These are phyloP conservation scores for Penicillium sp. DNA, from an alignment of 2,329 filamentous ascomycete genomes.

Conservation along the genomic window DNA sequence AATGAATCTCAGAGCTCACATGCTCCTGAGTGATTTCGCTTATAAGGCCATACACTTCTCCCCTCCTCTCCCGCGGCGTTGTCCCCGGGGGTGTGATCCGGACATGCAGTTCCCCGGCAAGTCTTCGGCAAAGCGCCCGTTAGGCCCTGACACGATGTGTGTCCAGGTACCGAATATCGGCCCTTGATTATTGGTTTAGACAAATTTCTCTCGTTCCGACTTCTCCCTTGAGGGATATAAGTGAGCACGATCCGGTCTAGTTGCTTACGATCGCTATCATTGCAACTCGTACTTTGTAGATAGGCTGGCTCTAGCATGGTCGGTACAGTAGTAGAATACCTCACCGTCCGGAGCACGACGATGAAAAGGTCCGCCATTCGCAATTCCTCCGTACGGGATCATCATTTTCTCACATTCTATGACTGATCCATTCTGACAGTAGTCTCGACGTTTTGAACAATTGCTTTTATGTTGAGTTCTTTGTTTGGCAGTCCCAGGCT, in stretches of 20 bases:
- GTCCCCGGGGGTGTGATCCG: not conserved
- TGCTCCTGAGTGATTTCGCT: too few relatives aligned
- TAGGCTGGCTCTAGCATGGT: not conserved
- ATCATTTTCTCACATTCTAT: too few relatives aligned
- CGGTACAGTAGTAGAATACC: not conserved
- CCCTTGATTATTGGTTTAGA: not conserved
- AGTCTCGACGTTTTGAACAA: too few relatives aligned
- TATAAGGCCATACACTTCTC: not conserved
- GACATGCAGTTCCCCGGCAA: not conserved
- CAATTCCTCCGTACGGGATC: not conserved
- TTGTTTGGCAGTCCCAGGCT: too few relatives aligned
- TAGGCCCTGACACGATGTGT: not conserved
- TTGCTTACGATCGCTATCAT: not conserved
- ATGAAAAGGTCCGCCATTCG: conserved; percentile 1
- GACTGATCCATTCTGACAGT: too few relatives aligned
- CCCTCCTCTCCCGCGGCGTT: not conserved
- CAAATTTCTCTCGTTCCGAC: not conserved
- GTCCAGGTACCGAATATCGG: not conserved
- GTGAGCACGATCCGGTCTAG: not conserved
- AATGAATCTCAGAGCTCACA: too few relatives aligned
- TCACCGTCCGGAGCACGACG: not conserved
- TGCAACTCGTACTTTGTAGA: not conserved
- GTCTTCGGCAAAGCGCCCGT: not conserved
- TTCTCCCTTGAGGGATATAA: not conserved
- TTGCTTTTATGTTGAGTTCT: too few relatives aligned